phyloP scores from a whole-genome alignment of 1,284 basidiomycete species.

The Apiotrichum sp. region DNA sequence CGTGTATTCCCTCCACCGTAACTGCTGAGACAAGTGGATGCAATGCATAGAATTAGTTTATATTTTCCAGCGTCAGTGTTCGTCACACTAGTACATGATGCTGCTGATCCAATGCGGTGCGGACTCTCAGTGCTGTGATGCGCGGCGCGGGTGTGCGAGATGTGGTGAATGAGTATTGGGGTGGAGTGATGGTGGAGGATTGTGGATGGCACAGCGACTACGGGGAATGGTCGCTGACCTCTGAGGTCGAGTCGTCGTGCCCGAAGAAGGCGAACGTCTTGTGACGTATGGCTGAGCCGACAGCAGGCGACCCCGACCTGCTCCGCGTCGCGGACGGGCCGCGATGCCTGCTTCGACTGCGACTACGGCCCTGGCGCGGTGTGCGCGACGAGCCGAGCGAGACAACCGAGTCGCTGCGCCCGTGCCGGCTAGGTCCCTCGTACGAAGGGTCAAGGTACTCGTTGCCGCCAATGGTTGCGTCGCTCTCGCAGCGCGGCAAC shows the following conservation, averaged over 20 bases:
- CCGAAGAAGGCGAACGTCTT: constrained; percentile 47
- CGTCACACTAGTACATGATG: too few relatives aligned
- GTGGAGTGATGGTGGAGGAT: too few relatives aligned
- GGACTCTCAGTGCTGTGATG: too few relatives aligned
- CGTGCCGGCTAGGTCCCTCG: not conserved
- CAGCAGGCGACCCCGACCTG: constrained; percentile 1
- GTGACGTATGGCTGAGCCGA: constrained; percentile 15
- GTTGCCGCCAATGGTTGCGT: constrained; percentile 8
- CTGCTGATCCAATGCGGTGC: too few relatives aligned
- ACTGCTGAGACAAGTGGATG: too few relatives aligned
- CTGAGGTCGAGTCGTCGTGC: constrained; percentile 19
- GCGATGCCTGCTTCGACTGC: constrained; percentile 1
- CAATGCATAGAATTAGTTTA: too few relatives aligned
- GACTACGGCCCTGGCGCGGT: constrained; percentile 12
- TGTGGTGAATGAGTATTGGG: too few relatives aligned
- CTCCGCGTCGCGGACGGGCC: not conserved
- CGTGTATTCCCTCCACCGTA: too few relatives aligned
- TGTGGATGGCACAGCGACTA: not conserved
- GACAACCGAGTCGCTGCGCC: not conserved
- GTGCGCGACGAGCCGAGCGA: constrained; percentile 2
- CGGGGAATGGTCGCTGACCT: constrained; percentile 5
- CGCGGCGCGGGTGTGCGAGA: too few relatives aligned
- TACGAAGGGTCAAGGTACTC: not conserved
- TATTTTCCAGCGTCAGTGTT: too few relatives aligned
- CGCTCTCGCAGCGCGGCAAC: constrained; percentile 2